Base-by-base conservation (phyloP, 2,329 filamentous ascomycete species). In the Colletotrichum sp. region DNA sequence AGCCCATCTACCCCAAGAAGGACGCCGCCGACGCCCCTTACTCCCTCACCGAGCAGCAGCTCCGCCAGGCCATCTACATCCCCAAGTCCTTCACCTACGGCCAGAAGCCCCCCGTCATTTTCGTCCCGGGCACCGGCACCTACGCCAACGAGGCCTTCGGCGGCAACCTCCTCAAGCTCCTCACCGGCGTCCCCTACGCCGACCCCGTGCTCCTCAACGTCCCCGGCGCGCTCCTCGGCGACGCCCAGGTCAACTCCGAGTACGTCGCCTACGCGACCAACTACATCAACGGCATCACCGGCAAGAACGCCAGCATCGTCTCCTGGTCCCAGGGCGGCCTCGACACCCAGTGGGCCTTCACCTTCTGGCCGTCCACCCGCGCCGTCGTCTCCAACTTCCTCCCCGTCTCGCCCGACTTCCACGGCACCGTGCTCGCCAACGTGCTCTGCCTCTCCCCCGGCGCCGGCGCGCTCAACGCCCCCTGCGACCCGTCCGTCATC, bases 261-360 rank as follows among this genome's bases (percentile, higher is more conserved):
- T 91, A 89, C 78, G 86, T 90, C 52, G 89, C 89, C 5, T 91
- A 92, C 80, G 89, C 90, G 7, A 88, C 92, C 76, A 90, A 92
- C 82, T 92, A 92, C 81, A 85, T 91, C 73, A 81, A 84, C 32
- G 83, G 81, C 39, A 81, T 89, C 76, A 85, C 83, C 59, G 77
- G 79, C 60, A 80, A 82, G 26, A 84, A 87, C 24, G 82, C 89
- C 8, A 83, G 84, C 21, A 82, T 90, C 24, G 81, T 91, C n/a
- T 85, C 85, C 16, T 92, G 88, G 89, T 91, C 89, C 0, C 90
- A 92, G 81, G 90, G 90, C 18, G 88, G 87, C 64, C 81, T 92
- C 3, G 83, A 89, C 74, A 84, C 87, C 0, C 90, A 92, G 80
- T 92, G 90, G 91, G 89, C 88, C 0, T 83, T 90, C 77, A 91